Base-by-base conservation (phyloP, 83 land plant genomes). In the Diphasiastrum complanatum region DNA sequence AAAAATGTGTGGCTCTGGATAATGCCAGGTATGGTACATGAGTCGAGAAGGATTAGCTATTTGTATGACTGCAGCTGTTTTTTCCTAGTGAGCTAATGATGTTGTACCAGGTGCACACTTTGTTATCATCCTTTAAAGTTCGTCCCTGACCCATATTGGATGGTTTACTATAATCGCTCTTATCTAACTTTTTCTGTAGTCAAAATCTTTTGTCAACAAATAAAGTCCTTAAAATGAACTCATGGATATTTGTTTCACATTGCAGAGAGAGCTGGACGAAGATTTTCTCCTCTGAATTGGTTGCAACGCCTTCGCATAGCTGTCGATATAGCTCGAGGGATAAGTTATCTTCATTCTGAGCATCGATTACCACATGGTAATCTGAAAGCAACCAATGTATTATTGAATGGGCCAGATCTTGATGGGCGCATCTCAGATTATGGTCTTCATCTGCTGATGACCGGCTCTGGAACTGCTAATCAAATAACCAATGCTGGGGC, bases 401-500 rank as follows among this genome's bases (percentile, higher is more conserved):
- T 95, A 43, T 60, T 95, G 43, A 71, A 74, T 20, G 80, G 85
- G 20, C 77, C 85, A 12, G 73, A 79, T 40, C 70, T 71, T 45
- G 34, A 51, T 63, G 97, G 79, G 23, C 72, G 78, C 27, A 71
- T 90, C 19, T 73, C 97, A 18, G 97, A 95, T 51, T 95, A 80
- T 60, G 65, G 89, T 29, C 93, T 95, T 20, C 97, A 95, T 47
- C 83, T 81, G 63, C 78, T 90, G 35, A 86, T 89, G 87, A 86
- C 99, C 5, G 66, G 75, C 27, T 79, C 79, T 18, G 93, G 97
- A 29, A 84, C 83, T 24, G 85, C 90, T 5, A 90, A 86, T 47
- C 99, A 89, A 66, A 76, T 95, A 45, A 45, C 90, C 20, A 89
- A 95, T 63, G 73, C 95, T 4, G 89, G 87, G 36, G 93, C 99